These are phyloP conservation scores for Gardenia jasminoides DNA, from an alignment of 257 asterid species.

Conservation along the genomic window DNA sequence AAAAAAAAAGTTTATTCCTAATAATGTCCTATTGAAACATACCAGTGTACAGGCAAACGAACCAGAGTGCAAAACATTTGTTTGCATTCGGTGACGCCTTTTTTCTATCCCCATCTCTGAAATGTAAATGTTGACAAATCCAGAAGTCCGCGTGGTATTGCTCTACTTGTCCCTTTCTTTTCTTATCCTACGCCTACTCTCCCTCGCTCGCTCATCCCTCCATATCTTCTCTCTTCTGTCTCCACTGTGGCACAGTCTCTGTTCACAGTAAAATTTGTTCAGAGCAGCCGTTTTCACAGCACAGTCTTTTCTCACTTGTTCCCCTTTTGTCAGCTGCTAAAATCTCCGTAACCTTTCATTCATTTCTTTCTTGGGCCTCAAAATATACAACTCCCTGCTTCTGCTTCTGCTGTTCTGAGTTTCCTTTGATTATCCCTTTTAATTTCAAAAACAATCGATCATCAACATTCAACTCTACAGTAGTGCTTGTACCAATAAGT, in stretches of 20 bases:
- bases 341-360: constrained; percentile 2
- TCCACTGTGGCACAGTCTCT: constrained; percentile 6
- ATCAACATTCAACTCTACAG: background rate
- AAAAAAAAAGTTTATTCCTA: too few species aligned
- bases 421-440: constrained; percentile 36
- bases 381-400: background rate
- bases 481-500: background rate
- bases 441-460: background rate
- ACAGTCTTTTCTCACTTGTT: constrained; percentile 22
- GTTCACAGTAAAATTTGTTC: constrained; percentile 29
- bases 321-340: constrained; percentile 27
- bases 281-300: constrained; percentile 65
- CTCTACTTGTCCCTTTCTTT: constrained; percentile 23
- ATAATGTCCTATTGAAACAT: too few species aligned
- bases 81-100: background rate
- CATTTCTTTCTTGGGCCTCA: constrained; percentile 27
- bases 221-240: constrained; percentile 18
- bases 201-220: background rate
- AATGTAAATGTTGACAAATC: constrained; percentile 19
- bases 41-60: too few species aligned
- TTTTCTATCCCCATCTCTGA: background rate
- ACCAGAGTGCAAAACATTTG: background rate
- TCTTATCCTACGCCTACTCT: constrained; percentile 31
- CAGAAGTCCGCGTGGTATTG: constrained; percentile 20
- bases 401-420: background rate